These are phyloP conservation scores for Allium sativum DNA, from an alignment of 106 monocot species.

Conservation along the genomic window DNA sequence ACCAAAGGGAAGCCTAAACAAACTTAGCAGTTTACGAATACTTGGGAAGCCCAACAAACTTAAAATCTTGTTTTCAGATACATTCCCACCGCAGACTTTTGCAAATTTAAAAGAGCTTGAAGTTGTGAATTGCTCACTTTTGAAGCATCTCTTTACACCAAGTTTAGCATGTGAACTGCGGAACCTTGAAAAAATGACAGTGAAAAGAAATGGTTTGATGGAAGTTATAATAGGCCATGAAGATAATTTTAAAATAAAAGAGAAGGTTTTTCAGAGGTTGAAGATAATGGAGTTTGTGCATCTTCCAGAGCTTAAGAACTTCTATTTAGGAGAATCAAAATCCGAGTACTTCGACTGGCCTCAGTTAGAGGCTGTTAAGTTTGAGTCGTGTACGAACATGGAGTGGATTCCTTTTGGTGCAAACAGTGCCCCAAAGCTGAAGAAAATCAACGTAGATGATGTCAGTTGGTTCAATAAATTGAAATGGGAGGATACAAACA, in stretches of 20 bases:
- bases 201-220: too few species aligned
- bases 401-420: constrained; percentile 9
- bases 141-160: constrained; percentile 12
- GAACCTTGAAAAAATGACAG: constrained; percentile 2
- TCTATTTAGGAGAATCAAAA: too few species aligned
- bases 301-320: too few species aligned
- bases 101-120: constrained; percentile 12
- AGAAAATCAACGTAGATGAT: constrained; percentile 2
- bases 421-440: constrained; percentile 10
- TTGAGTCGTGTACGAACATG: constrained; percentile 10
- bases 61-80: too few species aligned
- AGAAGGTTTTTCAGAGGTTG: too few species aligned
- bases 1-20: not conserved
- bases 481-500: constrained; percentile 8
- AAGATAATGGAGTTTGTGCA: too few species aligned
- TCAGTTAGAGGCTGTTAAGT: constrained; percentile 1
- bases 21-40: too few species aligned
- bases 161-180: constrained; percentile 12
- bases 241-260: too few species aligned
- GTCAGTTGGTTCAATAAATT: constrained; percentile 7
- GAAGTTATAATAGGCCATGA: too few species aligned
- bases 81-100: not conserved
- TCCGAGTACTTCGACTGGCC: too few species aligned
- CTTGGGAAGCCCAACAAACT: too few species aligned
- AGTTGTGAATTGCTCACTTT: not conserved